phyloP scores from a whole-genome alignment of 1,284 basidiomycete genomes.

The Chiua sp. region DNA sequence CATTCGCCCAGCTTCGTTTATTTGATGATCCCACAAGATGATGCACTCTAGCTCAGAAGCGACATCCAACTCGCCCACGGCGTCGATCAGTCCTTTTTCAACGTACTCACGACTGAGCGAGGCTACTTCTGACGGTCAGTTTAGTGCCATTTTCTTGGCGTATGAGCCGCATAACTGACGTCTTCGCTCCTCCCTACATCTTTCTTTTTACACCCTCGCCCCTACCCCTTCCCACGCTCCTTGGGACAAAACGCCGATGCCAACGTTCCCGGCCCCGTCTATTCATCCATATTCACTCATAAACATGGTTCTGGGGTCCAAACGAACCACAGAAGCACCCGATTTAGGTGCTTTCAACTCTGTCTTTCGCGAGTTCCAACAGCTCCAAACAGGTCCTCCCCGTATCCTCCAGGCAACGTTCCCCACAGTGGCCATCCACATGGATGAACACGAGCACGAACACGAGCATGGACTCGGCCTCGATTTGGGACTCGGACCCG shows the following conservation, averaged over 20 bases:
- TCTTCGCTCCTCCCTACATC: background rate
- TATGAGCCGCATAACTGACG: conserved; percentile 4
- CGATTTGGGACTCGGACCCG: conserved; percentile 19
- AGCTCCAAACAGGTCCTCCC: conserved; percentile 52
- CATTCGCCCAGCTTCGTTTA: background rate
- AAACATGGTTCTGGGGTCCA: too few species aligned
- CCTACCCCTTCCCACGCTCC: too few species aligned
- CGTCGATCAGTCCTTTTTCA: conserved; percentile 32
- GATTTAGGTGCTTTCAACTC: conserved; percentile 77
- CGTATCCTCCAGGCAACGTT: conserved; percentile 30
- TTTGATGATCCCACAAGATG: conserved; percentile 7
- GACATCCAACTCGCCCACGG: conserved; percentile 28
- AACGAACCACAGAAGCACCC: conserved; percentile 55
- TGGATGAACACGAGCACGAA: conserved; percentile 31
- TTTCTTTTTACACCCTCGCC: too few species aligned
- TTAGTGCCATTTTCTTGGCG: background rate
- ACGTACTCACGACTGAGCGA: conserved; percentile 52
- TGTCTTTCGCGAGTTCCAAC: conserved; percentile 70
- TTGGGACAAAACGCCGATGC: too few species aligned
- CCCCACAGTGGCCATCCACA: conserved; percentile 8
- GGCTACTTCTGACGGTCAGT: conserved; percentile 69
- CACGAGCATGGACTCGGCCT: conserved; percentile 16
- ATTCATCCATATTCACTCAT: too few species aligned
- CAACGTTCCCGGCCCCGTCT: too few species aligned
- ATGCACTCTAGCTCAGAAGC: conserved; percentile 12